Evolutionary conservation across 1,284 basidiomycete species (phyloP).

Genomic region (Ceratobasidium sp.): DNA sequence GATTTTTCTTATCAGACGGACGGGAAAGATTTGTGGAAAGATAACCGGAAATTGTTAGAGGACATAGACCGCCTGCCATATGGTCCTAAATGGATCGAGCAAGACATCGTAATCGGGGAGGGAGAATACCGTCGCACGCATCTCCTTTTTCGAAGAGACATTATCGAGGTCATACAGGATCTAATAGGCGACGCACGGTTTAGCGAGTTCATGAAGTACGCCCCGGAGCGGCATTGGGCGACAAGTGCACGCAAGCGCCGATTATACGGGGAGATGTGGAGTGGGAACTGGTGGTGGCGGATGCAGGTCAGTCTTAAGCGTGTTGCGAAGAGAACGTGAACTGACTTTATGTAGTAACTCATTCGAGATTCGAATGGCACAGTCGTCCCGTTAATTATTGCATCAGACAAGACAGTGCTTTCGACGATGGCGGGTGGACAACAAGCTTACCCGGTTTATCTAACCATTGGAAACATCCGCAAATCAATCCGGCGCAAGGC

Average conservation of each 20-base stretch:
- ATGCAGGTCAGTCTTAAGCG: constrained; percentile 29
- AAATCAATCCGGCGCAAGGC: constrained; percentile 37
- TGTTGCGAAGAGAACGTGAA: not conserved
- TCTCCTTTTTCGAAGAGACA: not conserved
- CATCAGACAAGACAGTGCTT: constrained; percentile 42
- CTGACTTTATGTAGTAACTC: not conserved
- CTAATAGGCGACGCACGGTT: constrained; percentile 41
- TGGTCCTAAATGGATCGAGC: constrained; percentile 3
- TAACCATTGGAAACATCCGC: constrained; percentile 36
- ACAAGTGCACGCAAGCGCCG: constrained; percentile 1
- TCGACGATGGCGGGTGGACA: constrained; percentile 37
- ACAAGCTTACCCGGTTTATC: constrained; percentile 21
- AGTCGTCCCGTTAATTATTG: constrained; percentile 42
- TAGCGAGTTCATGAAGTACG: constrained; percentile 18
- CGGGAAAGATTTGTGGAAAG: not conserved
- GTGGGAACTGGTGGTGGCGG: constrained; percentile 44
- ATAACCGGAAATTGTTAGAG: not conserved
- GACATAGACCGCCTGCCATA: constrained; percentile 13
- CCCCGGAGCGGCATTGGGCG: constrained; percentile 39
- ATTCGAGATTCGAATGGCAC: constrained; percentile 26
- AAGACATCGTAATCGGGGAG: not conserved
- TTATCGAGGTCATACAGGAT: constrained; percentile 48
- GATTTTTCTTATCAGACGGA: not conserved
- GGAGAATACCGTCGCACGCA: constrained; percentile 1
- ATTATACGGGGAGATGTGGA: constrained; percentile 40